These are phyloP conservation scores for Hypomontagnella submonticulosa DNA, from an alignment of 495 filamentous ascomycete genomes.

Conservation along the genomic window DNA sequence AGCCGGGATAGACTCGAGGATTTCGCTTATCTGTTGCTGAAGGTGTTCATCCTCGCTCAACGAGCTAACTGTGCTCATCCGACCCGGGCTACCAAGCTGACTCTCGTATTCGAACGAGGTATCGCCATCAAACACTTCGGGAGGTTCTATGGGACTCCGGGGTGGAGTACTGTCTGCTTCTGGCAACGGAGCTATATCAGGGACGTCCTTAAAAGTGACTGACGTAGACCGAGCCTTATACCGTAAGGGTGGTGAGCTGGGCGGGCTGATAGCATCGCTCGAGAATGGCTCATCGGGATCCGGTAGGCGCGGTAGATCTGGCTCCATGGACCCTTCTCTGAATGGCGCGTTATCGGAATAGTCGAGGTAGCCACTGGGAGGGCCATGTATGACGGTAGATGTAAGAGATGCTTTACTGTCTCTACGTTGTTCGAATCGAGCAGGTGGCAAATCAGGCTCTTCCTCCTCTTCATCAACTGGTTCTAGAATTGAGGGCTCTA, in stretches of 20 bases:
- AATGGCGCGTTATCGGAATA: conserved; percentile 40
- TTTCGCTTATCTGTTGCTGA: conserved; percentile 85
- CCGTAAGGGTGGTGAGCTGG: conserved; percentile 57
- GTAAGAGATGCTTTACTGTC: conserved; percentile 53
- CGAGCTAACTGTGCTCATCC: conserved; percentile 45
- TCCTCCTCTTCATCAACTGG: conserved; percentile 47
- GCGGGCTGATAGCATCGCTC: conserved; percentile 53
- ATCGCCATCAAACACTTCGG: conserved; percentile 46
- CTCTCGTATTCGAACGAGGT: conserved; percentile 51
- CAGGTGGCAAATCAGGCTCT: conserved; percentile 47
- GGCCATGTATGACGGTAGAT: conserved; percentile 53
- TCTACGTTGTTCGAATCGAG: conserved; percentile 39
- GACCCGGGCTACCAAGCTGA: conserved; percentile 47
- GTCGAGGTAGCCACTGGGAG: conserved; percentile 39
- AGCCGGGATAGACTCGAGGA: conserved; percentile 82
- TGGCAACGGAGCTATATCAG: conserved; percentile 52
- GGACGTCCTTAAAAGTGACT: conserved; percentile 57
- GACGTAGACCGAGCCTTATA: conserved; percentile 54
- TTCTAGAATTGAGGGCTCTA: conserved; percentile 54
- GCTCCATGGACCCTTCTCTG: conserved; percentile 46
- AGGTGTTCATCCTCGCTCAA: conserved; percentile 69
- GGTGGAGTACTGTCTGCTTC: conserved; percentile 40
- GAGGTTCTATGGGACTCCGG: conserved; percentile 35
- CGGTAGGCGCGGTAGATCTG: conserved; percentile 51
- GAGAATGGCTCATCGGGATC: conserved; percentile 49